Evolutionary conservation across 2,329 filamentous ascomycete species (phyloP).

Genomic region (Colletotrichum cordylinicola): DNA sequence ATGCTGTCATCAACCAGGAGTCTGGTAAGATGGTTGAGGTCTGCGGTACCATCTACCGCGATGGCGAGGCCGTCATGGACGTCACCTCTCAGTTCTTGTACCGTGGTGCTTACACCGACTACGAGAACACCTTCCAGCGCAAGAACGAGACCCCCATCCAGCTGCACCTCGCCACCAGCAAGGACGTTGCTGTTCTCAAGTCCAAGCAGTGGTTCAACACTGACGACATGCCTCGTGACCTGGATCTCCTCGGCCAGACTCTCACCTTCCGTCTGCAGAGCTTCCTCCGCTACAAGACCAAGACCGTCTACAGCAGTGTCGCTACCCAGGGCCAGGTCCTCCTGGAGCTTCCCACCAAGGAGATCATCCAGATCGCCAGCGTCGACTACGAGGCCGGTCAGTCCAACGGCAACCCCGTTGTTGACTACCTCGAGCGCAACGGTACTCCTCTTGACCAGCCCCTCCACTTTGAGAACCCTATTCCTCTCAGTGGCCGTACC

Average conservation of each 20-base stretch:
- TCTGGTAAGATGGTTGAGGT: slow-evolving; percentile 99
- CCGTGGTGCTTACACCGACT: slow-evolving; percentile 90
- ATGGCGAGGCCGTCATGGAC: slow-evolving; percentile 90
- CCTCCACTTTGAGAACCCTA: slow-evolving; percentile 95
- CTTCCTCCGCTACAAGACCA: slow-evolving; percentile 93
- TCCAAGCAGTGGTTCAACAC: slow-evolving; percentile 98
- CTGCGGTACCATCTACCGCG: slow-evolving; percentile 91
- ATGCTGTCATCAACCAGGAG: slow-evolving; percentile 97
- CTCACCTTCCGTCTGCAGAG: slow-evolving; percentile 95
- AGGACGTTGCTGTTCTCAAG: slow-evolving; percentile 90
- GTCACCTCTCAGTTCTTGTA: slow-evolving; percentile 99
- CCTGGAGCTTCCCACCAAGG: slow-evolving; percentile 93
- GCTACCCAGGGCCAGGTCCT: slow-evolving; percentile 93
- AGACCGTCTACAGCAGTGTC: slow-evolving; percentile 87
- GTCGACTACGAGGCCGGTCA: slow-evolving; percentile 92
- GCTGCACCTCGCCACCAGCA: slow-evolving; percentile 83
- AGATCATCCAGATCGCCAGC: slow-evolving; percentile 95
- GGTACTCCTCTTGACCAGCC: slow-evolving; percentile 95
- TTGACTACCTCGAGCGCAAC: slow-evolving; percentile 93
- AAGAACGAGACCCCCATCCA: slow-evolving; percentile 97
- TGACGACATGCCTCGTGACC: slow-evolving; percentile 71
- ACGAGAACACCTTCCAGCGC: slow-evolving; percentile 97
- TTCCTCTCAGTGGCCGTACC: slow-evolving; percentile 91
- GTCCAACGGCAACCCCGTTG: slow-evolving; percentile 94
- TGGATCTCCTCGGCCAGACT: slow-evolving; percentile 90